A percentile compares a stretch with the other conserved stretches of the same genome.
phyloP scores from a whole-genome alignment of 129 eudicot species.

The Lonicera japonica region DNA sequence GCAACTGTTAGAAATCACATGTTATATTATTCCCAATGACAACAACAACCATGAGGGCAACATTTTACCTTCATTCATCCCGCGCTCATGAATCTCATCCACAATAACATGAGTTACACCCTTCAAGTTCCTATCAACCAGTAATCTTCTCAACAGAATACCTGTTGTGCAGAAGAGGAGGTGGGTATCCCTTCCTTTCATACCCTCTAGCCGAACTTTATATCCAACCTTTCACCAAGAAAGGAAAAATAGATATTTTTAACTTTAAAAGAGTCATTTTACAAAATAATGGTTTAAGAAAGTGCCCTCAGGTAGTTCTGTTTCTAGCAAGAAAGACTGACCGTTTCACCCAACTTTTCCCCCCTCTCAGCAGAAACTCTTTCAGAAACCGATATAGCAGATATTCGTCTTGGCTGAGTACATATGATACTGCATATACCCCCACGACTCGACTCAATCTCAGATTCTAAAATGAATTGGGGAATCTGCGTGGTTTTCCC shows the following conservation, averaged over 20 bases:
- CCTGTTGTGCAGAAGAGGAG: slow-evolving; percentile 96
- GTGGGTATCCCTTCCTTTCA: slow-evolving; percentile 91
- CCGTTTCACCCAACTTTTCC: slow-evolving; percentile 82
- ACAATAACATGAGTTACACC: slow-evolving; percentile 88
- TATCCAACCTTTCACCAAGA: slow-evolving; percentile 72
- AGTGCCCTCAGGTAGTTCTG: slow-evolving; percentile 3
- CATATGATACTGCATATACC: slow-evolving; percentile 81
- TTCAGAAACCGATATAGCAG: slow-evolving; percentile 95
- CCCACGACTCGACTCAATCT: slow-evolving; percentile 62
- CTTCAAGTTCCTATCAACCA: slow-evolving; percentile 71
- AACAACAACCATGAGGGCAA: slow-evolving; percentile 2
- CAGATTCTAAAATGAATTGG: slow-evolving; percentile 86
- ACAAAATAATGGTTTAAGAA: slow-evolving; percentile 12
- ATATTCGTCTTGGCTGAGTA: slow-evolving; percentile 97
- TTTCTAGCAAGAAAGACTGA: slow-evolving; percentile 29
- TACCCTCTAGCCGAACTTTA: slow-evolving; percentile 94
- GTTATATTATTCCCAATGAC: neutral
- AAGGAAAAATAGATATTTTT: neutral
- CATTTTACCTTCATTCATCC: slow-evolving; percentile 84
- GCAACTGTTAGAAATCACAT: slow-evolving; percentile 9
- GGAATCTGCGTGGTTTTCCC: slow-evolving; percentile 99
- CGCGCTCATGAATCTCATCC: slow-evolving; percentile 99
- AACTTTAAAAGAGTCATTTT: slow-evolving; percentile 1
- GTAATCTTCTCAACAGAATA: slow-evolving; percentile 73
- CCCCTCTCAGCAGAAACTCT: slow-evolving; percentile 95